Evolutionary conservation across 2,329 filamentous ascomycete species (phyloP).

Genomic region (Trichoderma lentiforme): DNA sequence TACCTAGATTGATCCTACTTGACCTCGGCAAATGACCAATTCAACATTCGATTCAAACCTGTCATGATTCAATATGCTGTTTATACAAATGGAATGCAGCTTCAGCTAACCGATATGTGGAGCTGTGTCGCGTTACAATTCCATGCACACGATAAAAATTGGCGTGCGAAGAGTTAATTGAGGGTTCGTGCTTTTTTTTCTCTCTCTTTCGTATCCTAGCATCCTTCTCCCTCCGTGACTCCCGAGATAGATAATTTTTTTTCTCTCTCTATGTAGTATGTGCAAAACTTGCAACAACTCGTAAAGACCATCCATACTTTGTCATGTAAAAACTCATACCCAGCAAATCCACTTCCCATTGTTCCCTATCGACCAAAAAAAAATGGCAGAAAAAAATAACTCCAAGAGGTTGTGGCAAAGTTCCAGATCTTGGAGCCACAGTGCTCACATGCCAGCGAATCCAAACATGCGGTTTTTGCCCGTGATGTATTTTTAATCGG

Average conservation of each 20-base stretch:
- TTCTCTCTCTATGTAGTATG: slow-evolving; percentile 9
- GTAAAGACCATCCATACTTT: slow-evolving; percentile 15
- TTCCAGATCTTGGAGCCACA: slow-evolving; percentile 14
- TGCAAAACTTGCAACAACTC: slow-evolving; percentile 12
- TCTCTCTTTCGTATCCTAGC: neutral
- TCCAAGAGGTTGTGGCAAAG: neutral
- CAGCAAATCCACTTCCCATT: slow-evolving; percentile 5
- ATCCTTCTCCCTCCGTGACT: slow-evolving; percentile 1
- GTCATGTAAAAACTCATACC: slow-evolving; percentile 4
- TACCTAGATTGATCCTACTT: neutral
- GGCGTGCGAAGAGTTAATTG: neutral
- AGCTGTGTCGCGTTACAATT: neutral
- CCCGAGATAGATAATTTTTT: neutral
- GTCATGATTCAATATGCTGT: neutral
- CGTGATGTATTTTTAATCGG: neutral
- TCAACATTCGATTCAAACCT: neutral
- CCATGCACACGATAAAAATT: neutral
- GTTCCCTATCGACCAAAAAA: slow-evolving; percentile 12
- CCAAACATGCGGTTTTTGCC: slow-evolving; percentile 8
- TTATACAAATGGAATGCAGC: neutral
- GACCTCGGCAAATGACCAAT: neutral
- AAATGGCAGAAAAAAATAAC: slow-evolving; percentile 4
- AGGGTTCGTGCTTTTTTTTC: neutral
- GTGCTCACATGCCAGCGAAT: slow-evolving; percentile 12
- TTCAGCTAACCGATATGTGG: neutral